Conservation (phyloP, 2,329 filamentous ascomycete genomes). For the Fusarium anthophilum region DNA sequence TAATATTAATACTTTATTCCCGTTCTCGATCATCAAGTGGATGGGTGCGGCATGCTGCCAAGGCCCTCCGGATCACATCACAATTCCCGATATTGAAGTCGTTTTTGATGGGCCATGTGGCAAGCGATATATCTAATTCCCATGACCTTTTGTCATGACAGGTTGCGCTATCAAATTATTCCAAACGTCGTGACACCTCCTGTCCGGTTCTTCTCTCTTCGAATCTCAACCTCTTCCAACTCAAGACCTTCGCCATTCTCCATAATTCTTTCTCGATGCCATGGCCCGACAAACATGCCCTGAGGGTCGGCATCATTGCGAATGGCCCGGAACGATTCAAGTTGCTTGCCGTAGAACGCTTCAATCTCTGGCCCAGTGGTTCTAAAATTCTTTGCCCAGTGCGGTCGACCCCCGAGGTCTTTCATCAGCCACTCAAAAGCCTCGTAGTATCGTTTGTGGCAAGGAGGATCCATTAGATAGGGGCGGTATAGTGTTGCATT, state of each 20-base stretch:
- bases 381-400: slow-evolving; percentile 94
- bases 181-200: slow-evolving; percentile 43
- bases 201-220: slow-evolving; percentile 36
- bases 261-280: slow-evolving; percentile 79
- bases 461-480: slow-evolving; percentile 81
- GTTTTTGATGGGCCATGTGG: not conserved
- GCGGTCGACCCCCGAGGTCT: slow-evolving; percentile 81
- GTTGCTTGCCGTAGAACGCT: slow-evolving; percentile 73
- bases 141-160: slow-evolving; percentile 11
- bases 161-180: slow-evolving; percentile 26
- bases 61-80: not conserved
- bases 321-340: slow-evolving; percentile 73
- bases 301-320: slow-evolving; percentile 78
- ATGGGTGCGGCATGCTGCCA: not conserved
- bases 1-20: slow-evolving; percentile 23
- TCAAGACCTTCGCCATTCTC: slow-evolving; percentile 46
- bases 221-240: slow-evolving; percentile 51
- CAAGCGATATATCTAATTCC: not conserved
- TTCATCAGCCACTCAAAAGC: slow-evolving; percentile 93
- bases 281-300: slow-evolving; percentile 89
- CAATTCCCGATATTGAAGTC: not conserved
- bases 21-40: not conserved
- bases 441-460: slow-evolving; percentile 80
- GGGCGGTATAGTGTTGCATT: slow-evolving; percentile 91
- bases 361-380: slow-evolving; percentile 69